Percentiles rank a stretch among this genome's conserved stretches.
phyloP scores from a whole-genome alignment of 441 rosid species.

The Biscutella laevigata region DNA sequence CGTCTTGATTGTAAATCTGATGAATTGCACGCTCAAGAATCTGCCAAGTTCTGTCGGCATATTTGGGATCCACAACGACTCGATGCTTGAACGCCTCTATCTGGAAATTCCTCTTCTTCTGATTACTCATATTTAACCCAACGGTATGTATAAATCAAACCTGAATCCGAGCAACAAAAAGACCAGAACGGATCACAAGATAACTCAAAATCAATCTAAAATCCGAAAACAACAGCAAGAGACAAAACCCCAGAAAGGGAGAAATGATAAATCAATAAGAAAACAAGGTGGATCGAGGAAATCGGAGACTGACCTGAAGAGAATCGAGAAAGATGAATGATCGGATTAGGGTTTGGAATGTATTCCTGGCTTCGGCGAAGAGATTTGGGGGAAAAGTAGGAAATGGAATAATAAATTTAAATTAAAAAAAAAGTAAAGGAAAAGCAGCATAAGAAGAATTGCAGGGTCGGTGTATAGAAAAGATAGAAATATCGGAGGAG shows the following conservation, averaged over 20 bases:
- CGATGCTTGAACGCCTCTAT: conserved; percentile 95
- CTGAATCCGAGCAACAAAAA: conserved; percentile 5
- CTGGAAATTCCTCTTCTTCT: conserved; percentile 83
- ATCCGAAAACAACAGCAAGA: not conserved
- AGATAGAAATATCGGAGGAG: conserved; percentile 1
- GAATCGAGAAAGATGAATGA: conserved; percentile 12
- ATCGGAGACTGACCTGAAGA: conserved; percentile 25
- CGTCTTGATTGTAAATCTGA: conserved; percentile 95
- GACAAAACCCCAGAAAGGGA: not conserved
- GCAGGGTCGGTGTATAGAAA: not conserved
- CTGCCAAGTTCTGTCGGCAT: conserved; percentile 93
- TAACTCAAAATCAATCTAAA: conserved; percentile 8
- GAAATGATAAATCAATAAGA: not conserved
- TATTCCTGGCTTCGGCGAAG: conserved; percentile 11
- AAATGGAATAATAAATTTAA: not conserved
- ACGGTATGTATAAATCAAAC: not conserved
- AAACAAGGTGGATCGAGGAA: conserved; percentile 12
- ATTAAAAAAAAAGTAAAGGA: not conserved
- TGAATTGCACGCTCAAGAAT: conserved; percentile 89
- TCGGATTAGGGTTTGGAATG: conserved; percentile 29
- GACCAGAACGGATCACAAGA: no score
- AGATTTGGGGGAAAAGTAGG: conserved; percentile 13
- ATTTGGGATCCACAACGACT: conserved; percentile 91
- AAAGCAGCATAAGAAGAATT: not conserved
- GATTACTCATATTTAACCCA: conserved; percentile 52